Base-by-base conservation (phyloP, 2,329 filamentous ascomycete species). In the Trichoderma koningii region DNA sequence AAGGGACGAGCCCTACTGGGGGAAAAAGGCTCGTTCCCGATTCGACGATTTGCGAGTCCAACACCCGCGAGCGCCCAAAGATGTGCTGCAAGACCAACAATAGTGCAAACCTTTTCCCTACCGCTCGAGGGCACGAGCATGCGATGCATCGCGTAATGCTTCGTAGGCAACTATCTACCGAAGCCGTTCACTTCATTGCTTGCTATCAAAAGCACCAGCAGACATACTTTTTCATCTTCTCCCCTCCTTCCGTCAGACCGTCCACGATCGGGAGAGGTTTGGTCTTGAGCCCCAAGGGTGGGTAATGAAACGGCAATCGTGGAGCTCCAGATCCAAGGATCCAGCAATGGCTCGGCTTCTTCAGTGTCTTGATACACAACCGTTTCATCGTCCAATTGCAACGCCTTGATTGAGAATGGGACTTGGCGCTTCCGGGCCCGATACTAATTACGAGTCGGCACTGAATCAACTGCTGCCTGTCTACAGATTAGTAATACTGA, bases 81-180 rank as follows among this genome's bases (percentile, higher is more conserved):
- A 44, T 26, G 2, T 45, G 41, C 56, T 51, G 56, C 34, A 60
- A 26, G 45, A 14, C 45, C 45, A 42, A 26, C 56, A 34, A 42
- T 60, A 60, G 56, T 50, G 56, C 45, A 42, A 60, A 60, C 56
- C 47, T 60, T 60, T 60, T 60, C 15, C 5, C 7, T n/a, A 21
- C 10, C 19, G 56, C 56, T 60, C 21, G 23, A 60, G 17, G 38
- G 47, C 56, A 60, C 34, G 56, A 51, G 56, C 34, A 60, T 34
- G 44, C 15, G 45, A 23, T 38, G 56, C 44, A 21, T 34, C 15
- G 21, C 30, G 44, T 34, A 28, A 14, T 4, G 7, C 30, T 10
- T 34, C 10, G 30, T 9, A 34, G 34, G 38, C 21, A 14, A 21
- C 41, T 38, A 55, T 42, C 9, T 7, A 4, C 14, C 9, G 34